A percentile compares a stretch with the other conserved stretches of the same genome.
Evolutionary conservation across 2,329 filamentous ascomycete genomes (phyloP).

Genomic region (Hypoxylon sp.): DNA sequence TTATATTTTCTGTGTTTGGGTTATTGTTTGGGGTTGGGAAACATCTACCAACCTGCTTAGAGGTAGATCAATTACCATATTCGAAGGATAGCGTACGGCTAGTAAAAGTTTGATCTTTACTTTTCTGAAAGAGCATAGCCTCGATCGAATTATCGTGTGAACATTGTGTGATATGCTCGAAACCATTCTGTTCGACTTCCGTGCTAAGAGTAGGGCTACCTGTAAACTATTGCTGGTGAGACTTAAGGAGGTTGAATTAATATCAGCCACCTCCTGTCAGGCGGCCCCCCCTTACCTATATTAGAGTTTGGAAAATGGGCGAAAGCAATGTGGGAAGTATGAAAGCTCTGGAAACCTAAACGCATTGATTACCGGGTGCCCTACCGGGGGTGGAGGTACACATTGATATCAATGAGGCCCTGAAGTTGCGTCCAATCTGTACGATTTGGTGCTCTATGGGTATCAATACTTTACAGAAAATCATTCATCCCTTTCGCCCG

Average conservation of each 20-base stretch:
- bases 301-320: background rate
- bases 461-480: constrained; percentile 8
- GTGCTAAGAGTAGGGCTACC: background rate
- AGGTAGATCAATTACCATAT: background rate
- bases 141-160: too few species aligned
- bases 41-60: background rate
- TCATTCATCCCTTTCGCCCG: constrained; percentile 25
- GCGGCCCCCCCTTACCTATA: too few species aligned
- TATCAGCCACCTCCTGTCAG: too few species aligned
- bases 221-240: background rate
- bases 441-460: constrained; percentile 3
- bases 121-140: too few species aligned
- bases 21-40: background rate
- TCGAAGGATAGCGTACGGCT: too few species aligned
- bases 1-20: background rate
- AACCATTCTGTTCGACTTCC: background rate
- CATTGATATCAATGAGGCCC: background rate
- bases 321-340: background rate
- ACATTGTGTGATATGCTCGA: too few species aligned
- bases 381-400: background rate
- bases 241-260: too few species aligned
- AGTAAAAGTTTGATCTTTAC: too few species aligned
- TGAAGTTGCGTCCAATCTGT: background rate
- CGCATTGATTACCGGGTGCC: background rate
- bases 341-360: background rate